Evolutionary conservation across 805 yeast species (phyloP), one percentile per base, ranked within the genome.

Genomic region (Saccharomycopsis fibuligera): DNA sequence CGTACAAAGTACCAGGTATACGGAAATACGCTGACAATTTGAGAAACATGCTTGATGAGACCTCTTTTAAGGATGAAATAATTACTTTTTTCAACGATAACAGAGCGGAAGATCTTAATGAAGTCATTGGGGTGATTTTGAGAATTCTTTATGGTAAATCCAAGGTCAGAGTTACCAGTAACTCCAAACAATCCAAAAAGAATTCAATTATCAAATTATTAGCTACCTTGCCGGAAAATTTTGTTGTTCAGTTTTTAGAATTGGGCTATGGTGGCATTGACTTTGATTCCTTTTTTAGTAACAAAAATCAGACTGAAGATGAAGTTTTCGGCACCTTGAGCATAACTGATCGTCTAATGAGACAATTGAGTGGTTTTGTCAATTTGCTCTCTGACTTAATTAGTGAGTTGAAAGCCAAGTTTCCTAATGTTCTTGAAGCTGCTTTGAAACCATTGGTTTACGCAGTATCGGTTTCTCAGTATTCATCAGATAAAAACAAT

Each of bases 21-120:
- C 74, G 73, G 46, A 84, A 82, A 60, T 91, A 88, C 60, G 71
- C 74, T 49, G 96, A 84, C 52, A 82, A 83, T 56, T 67, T 93
- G 57, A 74, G 67, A 41, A 89, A 83, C 54, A 64, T 93, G 50
- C 68, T 91, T 16, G 96, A 91, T 62, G 95, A 88, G 53, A 76
- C 86, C 2, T 68, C 83, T 16, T 90, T 88, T 68, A 78, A 88
- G 50, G 99, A 93, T 64, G 97, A 90, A 64, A 68, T 90, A 27
- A 70, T 85, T 19, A 75, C 73, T 16, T 73, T 93, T 35, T 66
- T 86, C 17, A 68, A 73, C 19, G 78, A 74, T 4, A 74, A 79
- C 6, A 70, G 66, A 3, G 63, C 72, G 2, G 69, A 69, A 2
- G 97, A 93, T 60, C 67, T 74, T 14, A 68, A 62, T 2, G 62